A percentile compares a stretch with the other conserved stretches of the same genome.
Evolutionary conservation across 1,284 basidiomycete genomes (phyloP).

Genomic region (Salmacisia buchloeana): DNA sequence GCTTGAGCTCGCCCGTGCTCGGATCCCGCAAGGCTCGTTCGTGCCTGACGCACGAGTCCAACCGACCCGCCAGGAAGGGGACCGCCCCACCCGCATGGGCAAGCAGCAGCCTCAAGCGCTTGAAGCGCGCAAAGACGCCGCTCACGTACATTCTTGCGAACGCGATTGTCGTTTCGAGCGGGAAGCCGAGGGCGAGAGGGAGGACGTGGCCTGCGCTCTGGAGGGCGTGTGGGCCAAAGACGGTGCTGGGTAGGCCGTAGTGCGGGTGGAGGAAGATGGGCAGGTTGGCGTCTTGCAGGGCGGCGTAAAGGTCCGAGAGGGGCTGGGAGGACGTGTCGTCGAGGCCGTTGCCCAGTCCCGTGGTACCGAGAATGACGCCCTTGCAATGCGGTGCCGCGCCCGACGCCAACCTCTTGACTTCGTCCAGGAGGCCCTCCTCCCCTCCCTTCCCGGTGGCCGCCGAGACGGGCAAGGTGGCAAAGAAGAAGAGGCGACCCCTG

Average conservation of each 20-base stretch:
- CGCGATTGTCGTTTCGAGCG: conserved; percentile 72
- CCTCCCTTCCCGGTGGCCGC: not conserved
- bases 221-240: too few relatives aligned
- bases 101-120: conserved; percentile 66
- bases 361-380: conserved; percentile 77
- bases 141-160: conserved; percentile 69
- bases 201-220: conserved; percentile 83
- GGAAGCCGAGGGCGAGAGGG: conserved; percentile 76
- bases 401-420: too few relatives aligned
- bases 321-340: conserved; percentile 66
- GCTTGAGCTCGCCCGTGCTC: too few relatives aligned
- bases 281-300: conserved; percentile 39
- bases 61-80: conserved; percentile 68
- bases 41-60: conserved; percentile 74
- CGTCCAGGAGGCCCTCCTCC: not conserved
- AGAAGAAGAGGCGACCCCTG: too few relatives aligned
- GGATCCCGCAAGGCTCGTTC: conserved; percentile 71
- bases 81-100: conserved; percentile 79
- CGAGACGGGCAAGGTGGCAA: not conserved
- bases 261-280: conserved; percentile 26
- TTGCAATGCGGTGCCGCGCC: too few relatives aligned
- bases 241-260: conserved; percentile 17
- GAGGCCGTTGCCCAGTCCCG: conserved; percentile 69
- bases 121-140: conserved; percentile 71
- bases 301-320: conserved; percentile 70